Evolutionary conservation across 257 asterid species (phyloP).

Genomic region (Solanum okadae): DNA sequence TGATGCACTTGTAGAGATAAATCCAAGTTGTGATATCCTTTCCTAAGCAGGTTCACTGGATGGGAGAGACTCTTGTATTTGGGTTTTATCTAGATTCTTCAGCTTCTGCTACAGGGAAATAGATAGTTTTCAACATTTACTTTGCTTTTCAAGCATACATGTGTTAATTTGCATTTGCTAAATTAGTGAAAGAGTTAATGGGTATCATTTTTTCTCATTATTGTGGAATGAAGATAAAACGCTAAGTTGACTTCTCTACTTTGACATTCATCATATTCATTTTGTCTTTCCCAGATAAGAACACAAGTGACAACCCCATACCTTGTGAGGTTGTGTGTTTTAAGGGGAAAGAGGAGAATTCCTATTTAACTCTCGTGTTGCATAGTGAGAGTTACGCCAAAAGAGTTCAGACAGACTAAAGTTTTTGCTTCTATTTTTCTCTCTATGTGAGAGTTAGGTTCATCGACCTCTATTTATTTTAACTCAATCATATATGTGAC

Average conservation of each 20-base stretch:
- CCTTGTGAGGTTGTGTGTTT: background rate
- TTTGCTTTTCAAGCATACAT: background rate
- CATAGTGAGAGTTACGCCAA: background rate
- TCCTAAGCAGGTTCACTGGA: constrained; percentile 2
- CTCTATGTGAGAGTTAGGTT: background rate
- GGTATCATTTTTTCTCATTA: background rate
- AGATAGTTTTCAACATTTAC: background rate
- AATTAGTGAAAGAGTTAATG: background rate
- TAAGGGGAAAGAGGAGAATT: too few species aligned
- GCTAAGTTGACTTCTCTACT: background rate
- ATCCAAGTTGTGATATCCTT: constrained; percentile 69
- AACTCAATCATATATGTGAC: background rate
- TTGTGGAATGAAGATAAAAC: background rate
- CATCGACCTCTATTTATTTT: background rate
- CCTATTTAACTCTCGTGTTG: background rate
- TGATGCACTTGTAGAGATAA: constrained; percentile 37
- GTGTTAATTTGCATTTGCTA: background rate
- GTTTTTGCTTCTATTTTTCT: background rate
- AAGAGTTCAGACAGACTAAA: background rate
- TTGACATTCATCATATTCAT: too few species aligned
- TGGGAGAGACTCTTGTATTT: too few species aligned
- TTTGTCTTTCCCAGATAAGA: background rate
- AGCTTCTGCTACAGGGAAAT: background rate
- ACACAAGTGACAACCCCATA: background rate
- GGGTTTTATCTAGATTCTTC: background rate